Evolutionary conservation across 257 asterid genomes (phyloP).

Genomic region (Capsicum rhomboideum): DNA sequence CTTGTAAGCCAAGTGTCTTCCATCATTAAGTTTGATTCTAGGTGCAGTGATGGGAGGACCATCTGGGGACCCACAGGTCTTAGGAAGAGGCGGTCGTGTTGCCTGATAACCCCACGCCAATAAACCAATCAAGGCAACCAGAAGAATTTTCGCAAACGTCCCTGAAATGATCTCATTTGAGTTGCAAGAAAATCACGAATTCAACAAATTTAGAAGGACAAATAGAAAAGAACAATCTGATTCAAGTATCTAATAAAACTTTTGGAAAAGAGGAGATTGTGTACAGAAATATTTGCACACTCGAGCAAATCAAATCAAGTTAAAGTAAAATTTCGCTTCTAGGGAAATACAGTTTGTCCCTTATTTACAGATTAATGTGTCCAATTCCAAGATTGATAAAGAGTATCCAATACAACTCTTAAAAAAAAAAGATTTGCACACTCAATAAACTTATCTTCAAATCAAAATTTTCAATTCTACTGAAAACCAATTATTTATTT

Average conservation of each 20-base stretch:
- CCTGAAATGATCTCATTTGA: slow-evolving; percentile 38
- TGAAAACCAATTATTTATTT: neutral
- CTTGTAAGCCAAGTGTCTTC: slow-evolving; percentile 75
- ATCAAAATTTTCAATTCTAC: too few species aligned
- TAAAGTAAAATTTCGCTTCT: neutral
- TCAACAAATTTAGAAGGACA: neutral
- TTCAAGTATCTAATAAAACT: neutral
- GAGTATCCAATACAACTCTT: neutral
- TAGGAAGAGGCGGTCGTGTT: slow-evolving; percentile 61
- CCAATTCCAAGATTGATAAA: neutral
- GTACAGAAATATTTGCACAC: neutral
- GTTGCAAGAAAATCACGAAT: neutral
- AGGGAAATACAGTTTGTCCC: neutral
- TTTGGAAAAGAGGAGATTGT: neutral
- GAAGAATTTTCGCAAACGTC: slow-evolving; percentile 42
- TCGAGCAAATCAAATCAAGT: neutral
- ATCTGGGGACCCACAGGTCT: slow-evolving; percentile 47
- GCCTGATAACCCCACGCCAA: slow-evolving; percentile 81
- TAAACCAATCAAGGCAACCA: slow-evolving; percentile 51
- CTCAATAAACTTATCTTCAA: neutral
- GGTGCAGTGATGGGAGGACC: slow-evolving; percentile 75
- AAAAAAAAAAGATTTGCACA: neutral
- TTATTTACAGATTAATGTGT: neutral
- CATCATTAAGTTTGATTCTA: slow-evolving; percentile 68
- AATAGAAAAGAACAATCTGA: neutral